Base-by-base conservation (phyloP, 768 basidiomycete genomes). In the Serpula lacrymans region DNA sequence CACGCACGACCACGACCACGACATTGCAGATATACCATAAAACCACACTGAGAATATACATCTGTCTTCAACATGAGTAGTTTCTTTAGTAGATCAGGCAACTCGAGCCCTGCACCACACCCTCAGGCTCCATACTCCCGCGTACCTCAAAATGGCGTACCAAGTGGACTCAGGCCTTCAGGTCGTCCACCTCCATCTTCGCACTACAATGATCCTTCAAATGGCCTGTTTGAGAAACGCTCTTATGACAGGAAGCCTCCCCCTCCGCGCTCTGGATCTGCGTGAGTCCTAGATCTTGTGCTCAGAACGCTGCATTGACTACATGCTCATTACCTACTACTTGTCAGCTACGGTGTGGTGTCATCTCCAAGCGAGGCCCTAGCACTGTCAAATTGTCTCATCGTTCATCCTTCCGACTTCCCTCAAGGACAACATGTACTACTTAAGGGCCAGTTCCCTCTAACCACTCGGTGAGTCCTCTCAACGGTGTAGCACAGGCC, bases 321-420 rank as follows among this genome's bases (percentile, higher is more conserved):
- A 24, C 33, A 16, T 6, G 14, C 28, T 26, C 9, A 28, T 28
- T 26, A 25, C 34, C 9, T n/a, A 41, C 12, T 31, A 17, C 32
- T 20, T 8, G 30, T 11, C 37, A 82, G 78, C 35, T 86, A 71
- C 50, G 59, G 54, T 20, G 81, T 91, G 39, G 77, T 76, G 4
- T 59, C 67, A 13, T 74, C 77, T 40, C 85, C 88, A 0, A 80
- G 70, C 42, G 77, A 82, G 36, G 62, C 72, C 1, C 73, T 91
- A 18, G 92, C 91, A 0, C 68, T 91, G 43, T 75, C 80, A 13
- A 95, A 94, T 59, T 82, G 88, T 50, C 57, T 95, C 12, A 77
- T 94, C 31, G 88, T 90, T 21, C 70, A 88, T 59, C 80, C 84
- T 1, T 66, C 71, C 4, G 91, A 96, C 62, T 94, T 94, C 54